Evolutionary conservation across 2,329 filamentous ascomycete genomes (phyloP).

Genomic region (Westerdykella sp.): DNA sequence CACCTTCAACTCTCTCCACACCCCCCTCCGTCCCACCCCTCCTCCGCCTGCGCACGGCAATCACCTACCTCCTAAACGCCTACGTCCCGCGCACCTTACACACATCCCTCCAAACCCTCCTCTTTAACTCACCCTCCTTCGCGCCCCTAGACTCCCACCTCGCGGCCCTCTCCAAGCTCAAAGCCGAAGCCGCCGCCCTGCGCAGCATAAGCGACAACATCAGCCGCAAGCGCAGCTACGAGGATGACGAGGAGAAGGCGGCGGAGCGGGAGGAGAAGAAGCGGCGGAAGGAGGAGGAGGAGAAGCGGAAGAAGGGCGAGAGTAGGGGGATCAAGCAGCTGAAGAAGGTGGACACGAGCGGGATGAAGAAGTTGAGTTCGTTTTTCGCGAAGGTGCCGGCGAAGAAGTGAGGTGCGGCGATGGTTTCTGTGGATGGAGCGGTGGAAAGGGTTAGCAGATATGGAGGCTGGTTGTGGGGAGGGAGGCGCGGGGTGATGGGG

Average conservation of each 20-base stretch:
- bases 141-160: conserved; percentile 65
- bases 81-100: conserved; percentile 49
- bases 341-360: conserved; percentile 81
- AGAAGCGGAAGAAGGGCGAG: conserved; percentile 73
- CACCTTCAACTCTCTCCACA: conserved; percentile 17
- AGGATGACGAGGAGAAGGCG: conserved; percentile 60
- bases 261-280: conserved; percentile 67
- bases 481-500: too few species aligned
- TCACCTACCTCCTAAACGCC: conserved; percentile 57
- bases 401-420: conserved; percentile 14
- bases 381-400: conserved; percentile 70
- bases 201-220: conserved; percentile 65
- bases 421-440: too few species aligned
- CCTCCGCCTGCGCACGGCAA: conserved; percentile 58
- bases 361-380: conserved; percentile 95
- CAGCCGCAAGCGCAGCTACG: conserved; percentile 52
- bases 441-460: too few species aligned
- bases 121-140: conserved; percentile 57
- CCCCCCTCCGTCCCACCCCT: conserved; percentile 49
- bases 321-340: conserved; percentile 72
- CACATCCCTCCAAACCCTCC: conserved; percentile 38
- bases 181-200: conserved; percentile 63
- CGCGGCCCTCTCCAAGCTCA: conserved; percentile 57
- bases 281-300: conserved; percentile 79
- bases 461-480: too few species aligned